Evolutionary conservation across 2,329 filamentous ascomycete genomes (phyloP), one percentile per base, ranked within the genome.

Genomic region (Fusarium haematococcum): DNA sequence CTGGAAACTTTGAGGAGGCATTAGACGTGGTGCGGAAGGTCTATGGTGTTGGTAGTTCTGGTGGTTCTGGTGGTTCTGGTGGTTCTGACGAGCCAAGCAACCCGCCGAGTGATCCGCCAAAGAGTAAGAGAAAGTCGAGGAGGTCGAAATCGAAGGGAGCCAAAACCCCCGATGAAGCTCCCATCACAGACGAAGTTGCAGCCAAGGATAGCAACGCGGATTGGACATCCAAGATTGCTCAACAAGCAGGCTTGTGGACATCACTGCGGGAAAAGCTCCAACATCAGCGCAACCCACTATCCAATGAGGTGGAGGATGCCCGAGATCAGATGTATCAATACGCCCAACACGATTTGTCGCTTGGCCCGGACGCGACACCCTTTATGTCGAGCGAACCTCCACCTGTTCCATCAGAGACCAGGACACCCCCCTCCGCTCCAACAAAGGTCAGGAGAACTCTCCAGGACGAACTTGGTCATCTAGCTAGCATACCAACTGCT

Each of bases 231-330:
- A 48, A 48, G 8, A 35, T 60, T 25, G 56, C 16, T 30, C 65
- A 67, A 16, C 30, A 68, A 11, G 30, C 68, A n/a, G 77, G 74
- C 16, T 37, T 74, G 20, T 82, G 81, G 79, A 79, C 75, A 2
- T 80, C 81, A 4, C 69, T 82, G 3, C 76, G 74, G 45, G 74
- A 80, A 13, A 79, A 69, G 37, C 70, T 82, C 39, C 73, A 80
- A 66, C 57, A 63, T 2, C 25, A 63, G 45, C 18, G 45, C 11
- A 9, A 20, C 9, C 20, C 27, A 35, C 39, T 6, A 8, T 18
- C 16, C n/a, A 23, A 33, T 13, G 37, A 39, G 7, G 13, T 41
- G 13, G 27, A 33, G 37, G 30, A 50, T 30, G 35, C 61, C n/a
- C 20, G 30, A 11, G 32, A 32, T 11, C 45, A 54, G 43, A 27